A percentile compares a stretch with the other conserved stretches of the same genome.
phyloP scores from a whole-genome alignment of 208 protist genomes.

The Leishmania arabica region DNA sequence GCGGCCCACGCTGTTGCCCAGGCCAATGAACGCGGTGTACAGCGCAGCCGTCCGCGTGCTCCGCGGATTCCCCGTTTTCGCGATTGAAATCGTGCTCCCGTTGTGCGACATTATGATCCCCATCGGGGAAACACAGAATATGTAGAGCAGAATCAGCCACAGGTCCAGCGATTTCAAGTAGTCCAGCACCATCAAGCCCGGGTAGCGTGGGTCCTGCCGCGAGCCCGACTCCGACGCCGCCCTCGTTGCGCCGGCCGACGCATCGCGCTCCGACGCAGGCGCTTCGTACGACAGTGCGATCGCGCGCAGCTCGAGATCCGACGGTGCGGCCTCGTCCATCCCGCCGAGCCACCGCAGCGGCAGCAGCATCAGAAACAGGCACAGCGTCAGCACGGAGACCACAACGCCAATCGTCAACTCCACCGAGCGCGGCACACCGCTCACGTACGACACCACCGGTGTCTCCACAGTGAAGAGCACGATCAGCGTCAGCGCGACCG shows the following conservation, averaged over 20 bases:
- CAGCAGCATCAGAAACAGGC: conserved; percentile 43
- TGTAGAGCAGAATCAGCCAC: conserved; percentile 52
- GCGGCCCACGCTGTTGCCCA: conserved; percentile 53
- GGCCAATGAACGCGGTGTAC: conserved; percentile 56
- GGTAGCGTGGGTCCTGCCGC: conserved; percentile 50
- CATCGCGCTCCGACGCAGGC: background rate
- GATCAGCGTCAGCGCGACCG: conserved; percentile 29
- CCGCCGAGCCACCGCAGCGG: conserved; percentile 47
- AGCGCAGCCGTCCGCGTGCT: conserved; percentile 31
- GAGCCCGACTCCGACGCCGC: background rate
- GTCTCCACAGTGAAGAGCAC: conserved; percentile 47
- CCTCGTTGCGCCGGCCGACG: background rate
- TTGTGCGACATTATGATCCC: conserved; percentile 58
- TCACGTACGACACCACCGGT: conserved; percentile 36
- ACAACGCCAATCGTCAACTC: conserved; percentile 40
- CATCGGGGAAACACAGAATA: conserved; percentile 39
- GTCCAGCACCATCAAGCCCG: conserved; percentile 30
- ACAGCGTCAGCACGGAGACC: conserved; percentile 34
- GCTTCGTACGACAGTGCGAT: background rate
- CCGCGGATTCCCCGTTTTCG: conserved; percentile 41
- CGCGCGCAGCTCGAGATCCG: conserved; percentile 7
- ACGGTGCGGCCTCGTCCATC: conserved; percentile 42
- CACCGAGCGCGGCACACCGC: conserved; percentile 17
- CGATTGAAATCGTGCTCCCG: conserved; percentile 54
- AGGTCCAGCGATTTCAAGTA: conserved; percentile 41